Evolutionary conservation across 2,329 filamentous ascomycete genomes (phyloP).

Genomic region (Penicillium griseofulvum): DNA sequence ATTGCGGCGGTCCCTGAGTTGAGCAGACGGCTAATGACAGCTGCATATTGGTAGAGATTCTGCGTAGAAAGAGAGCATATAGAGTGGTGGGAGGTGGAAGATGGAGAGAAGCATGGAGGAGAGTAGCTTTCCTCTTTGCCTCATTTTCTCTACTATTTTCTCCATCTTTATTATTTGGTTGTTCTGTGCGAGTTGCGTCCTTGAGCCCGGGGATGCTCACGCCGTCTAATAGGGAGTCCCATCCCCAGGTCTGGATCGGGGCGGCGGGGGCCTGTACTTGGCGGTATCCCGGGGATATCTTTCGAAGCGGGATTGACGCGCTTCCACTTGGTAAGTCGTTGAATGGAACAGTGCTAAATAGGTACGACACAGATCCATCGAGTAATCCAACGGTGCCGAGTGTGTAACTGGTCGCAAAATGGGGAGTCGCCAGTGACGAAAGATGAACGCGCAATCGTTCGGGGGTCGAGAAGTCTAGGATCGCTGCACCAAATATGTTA

Average conservation of each 20-base stretch:
- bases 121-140: slow-evolving; percentile 38
- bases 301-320: slow-evolving; percentile 70
- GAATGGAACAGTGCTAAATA: slow-evolving; percentile 85
- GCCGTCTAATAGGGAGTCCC: slow-evolving; percentile 31
- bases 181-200: not conserved
- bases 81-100: slow-evolving; percentile 72
- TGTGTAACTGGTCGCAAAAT: slow-evolving; percentile 92
- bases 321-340: slow-evolving; percentile 65
- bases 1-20: slow-evolving; percentile 40
- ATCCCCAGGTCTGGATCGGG: slow-evolving; percentile 34
- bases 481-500: slow-evolving; percentile 50
- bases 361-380: slow-evolving; percentile 94
- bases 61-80: slow-evolving; percentile 78
- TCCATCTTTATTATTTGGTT: slow-evolving; percentile 63
- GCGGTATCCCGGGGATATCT: slow-evolving; percentile 78
- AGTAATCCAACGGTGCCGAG: slow-evolving; percentile 86
- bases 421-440: slow-evolving; percentile 85
- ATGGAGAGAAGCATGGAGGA: slow-evolving; percentile 47
- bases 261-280: slow-evolving; percentile 58
- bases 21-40: slow-evolving; percentile 65
- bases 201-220: slow-evolving; percentile 20
- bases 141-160: slow-evolving; percentile 12
- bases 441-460: slow-evolving; percentile 80
- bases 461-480: slow-evolving; percentile 86
- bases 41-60: slow-evolving; percentile 74